Percentiles rank a stretch among this genome's conserved stretches.
These are phyloP conservation scores for Verticillium dahliae DNA, from an alignment of 2,329 filamentous ascomycete genomes.

Conservation along the genomic window DNA sequence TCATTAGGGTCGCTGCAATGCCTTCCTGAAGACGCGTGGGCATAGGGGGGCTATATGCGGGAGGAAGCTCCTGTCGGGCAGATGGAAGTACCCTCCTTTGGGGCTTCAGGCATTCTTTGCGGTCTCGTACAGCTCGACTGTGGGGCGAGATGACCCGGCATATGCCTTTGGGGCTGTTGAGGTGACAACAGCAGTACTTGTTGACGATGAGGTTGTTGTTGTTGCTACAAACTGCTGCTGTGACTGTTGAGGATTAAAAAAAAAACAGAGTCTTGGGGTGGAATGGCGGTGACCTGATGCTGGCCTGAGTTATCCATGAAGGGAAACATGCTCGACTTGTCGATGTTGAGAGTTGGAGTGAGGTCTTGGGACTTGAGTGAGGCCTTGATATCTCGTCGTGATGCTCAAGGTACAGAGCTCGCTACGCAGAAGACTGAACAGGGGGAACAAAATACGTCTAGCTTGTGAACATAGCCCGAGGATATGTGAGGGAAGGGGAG, in stretches of 20 bases:
- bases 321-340: too few relatives aligned
- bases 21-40: constrained; percentile 55
- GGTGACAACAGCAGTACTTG: neutral
- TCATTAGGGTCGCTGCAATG: constrained; percentile 40
- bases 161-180: neutral
- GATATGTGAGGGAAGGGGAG: neutral
- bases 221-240: neutral
- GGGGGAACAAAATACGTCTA: too few relatives aligned
- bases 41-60: constrained; percentile 9
- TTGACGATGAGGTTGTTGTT: too few relatives aligned
- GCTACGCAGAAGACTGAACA: too few relatives aligned
- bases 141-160: neutral
- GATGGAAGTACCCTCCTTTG: constrained; percentile 1
- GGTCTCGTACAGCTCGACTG: neutral
- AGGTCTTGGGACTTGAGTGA: too few relatives aligned
- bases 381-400: too few relatives aligned
- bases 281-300: neutral
- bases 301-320: too few relatives aligned
- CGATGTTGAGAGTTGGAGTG: too few relatives aligned
- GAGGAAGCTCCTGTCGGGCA: constrained; percentile 5
- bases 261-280: neutral
- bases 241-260: neutral
- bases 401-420: too few relatives aligned
- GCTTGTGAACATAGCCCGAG: too few relatives aligned
- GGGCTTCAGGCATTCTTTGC: neutral